Percentiles rank a stretch among this genome's conserved stretches.
Evolutionary conservation across 371 early-diverging fungal genomes (phyloP).

Genomic region (Quaeritorhiza haematococci): DNA sequence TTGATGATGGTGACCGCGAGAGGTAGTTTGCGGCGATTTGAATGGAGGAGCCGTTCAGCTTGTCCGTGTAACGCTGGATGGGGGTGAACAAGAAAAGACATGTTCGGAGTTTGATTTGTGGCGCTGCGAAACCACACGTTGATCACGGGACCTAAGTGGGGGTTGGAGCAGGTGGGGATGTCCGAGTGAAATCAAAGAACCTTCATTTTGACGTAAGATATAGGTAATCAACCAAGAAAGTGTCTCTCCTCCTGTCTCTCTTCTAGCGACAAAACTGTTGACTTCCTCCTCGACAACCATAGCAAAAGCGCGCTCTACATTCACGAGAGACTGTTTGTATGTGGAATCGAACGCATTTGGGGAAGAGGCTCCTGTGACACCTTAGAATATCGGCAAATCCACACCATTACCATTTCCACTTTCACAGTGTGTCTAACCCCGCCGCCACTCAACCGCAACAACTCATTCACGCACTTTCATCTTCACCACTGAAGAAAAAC

Average conservation of each 20-base stretch:
- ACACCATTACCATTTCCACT: neutral
- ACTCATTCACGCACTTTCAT: neutral
- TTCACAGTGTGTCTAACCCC: neutral
- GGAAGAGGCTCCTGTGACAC: no score
- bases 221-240: no score
- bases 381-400: neutral
- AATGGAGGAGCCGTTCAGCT: neutral
- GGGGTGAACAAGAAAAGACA: neutral
- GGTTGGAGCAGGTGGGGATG: no score
- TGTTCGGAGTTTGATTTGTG: conserved; percentile 1
- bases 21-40: neutral
- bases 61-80: neutral
- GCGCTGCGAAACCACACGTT: neutral
- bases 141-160: no score
- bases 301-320: no score
- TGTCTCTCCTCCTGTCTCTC: no score
- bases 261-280: no score
- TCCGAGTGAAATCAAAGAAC: no score
- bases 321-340: no score
- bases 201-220: no score
- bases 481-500: neutral
- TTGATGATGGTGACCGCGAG: conserved; percentile 2
- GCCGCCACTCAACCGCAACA: neutral
- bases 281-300: no score
- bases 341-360: no score